Base-by-base conservation (phyloP, 805 yeast genomes). In the Saccharomycopsis babjevae region DNA sequence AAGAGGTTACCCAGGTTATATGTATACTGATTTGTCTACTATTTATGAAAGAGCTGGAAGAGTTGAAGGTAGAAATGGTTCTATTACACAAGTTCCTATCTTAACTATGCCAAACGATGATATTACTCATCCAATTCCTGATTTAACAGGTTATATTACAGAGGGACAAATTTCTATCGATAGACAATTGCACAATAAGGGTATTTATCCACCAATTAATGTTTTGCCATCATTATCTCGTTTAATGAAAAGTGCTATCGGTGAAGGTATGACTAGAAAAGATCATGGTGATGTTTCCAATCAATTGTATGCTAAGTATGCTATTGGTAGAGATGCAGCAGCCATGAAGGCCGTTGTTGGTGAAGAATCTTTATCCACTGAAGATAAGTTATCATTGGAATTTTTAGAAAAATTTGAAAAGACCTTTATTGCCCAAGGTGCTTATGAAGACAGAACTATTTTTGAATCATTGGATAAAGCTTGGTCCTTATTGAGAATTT, bases 281-380 rank as follows among this genome's bases (percentile, higher is more conserved):
- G 99, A 94, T 75, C 99, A 94, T 73, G 97, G 98, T 77, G 99
- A 94, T 79, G 99, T 94, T 64, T 93, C 98, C 36, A 94, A 94
- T 80, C 99, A 94, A 81, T 83, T 94, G 72, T 94, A 94, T 73
- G 99, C 99, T 70, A 94, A 94, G 77, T 94, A 94, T 74, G 99
- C 99, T 66, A 96, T 94, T 79, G 99, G 99, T 81, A 89, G 92
- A 78, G 99, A 94, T 77, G 99, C 99, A 32, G 99, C 99, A 57
- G 97, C 99, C 68, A 94, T 94, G 99, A 94, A 94, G 79, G 97
- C 99, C 15, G 99, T 94, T 67, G 99, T 94, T 69, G 99, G 99
- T 84, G 99, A 94, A 77, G 99, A 94, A 77, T 99, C 99, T 40
- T 81, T 94, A 71, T 91, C 97, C 39, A 89, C 89, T 66, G 99